Base-by-base conservation (phyloP, 2,329 filamentous ascomycete genomes). In the Rasamsonia emersonii region DNA sequence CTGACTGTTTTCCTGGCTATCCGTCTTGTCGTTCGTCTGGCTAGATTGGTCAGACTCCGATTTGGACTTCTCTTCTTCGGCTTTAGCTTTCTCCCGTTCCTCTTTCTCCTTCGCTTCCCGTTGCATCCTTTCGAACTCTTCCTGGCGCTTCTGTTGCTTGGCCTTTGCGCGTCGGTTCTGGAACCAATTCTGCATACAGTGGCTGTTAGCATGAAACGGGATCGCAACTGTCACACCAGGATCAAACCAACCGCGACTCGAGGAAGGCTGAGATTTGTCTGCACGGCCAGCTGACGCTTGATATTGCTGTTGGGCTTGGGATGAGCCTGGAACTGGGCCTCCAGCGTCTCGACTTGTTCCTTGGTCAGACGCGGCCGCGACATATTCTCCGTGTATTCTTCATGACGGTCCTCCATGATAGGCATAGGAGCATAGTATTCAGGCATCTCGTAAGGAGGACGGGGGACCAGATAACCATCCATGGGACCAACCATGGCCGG, bases 91-190 rank as follows among this genome's bases (percentile, higher is more conserved):
- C 28, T 49, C 49, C 35, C 59, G 34, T 21, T 39, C 41, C 5
- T 39, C 35, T 8, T 46, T 45, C 21, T 46, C 44, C 20, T 38
- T 38, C 8, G 43, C 44, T 25, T 41, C 39, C 26, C 37, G 58
- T 38, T 64, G 62, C 51, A 61, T 59, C 35, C 55, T 58, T 44
- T 67, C 63, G 34, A 61, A 67, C 45, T 68, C 65, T 44, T 64
- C 62, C 41, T 67, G 64, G 35, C 62, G 54, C 40, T 59, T 67
- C 44, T 69, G 64, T 41, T 69, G 65, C 44, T 68, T 69, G 30
- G 65, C 65, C 43, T 70, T 69, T 35, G 66, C 66, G 28, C 66
- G 61, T 38, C 66, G 59, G 41, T 69, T 70, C 41, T 70, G 66
- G 44, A 68, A 70, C 66, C 66, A 70, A 39, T 70, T 69, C 66